Evolutionary conservation across 768 basidiomycete species (phyloP).

Genomic region (Saitozyma sp.): DNA sequence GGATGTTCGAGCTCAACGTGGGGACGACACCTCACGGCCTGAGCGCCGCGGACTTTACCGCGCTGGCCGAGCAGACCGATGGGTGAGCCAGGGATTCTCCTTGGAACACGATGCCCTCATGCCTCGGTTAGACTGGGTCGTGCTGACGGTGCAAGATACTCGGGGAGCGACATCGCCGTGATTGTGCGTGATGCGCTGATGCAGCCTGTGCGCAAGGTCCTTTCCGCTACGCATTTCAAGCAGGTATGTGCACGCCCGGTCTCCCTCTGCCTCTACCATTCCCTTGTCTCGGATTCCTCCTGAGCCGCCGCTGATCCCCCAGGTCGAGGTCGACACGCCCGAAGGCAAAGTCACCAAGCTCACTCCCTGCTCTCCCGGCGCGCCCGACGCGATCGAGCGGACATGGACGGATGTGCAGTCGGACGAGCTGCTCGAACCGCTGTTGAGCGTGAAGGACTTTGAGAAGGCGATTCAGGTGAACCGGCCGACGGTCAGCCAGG

Average conservation of each 20-base stretch:
- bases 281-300: not conserved
- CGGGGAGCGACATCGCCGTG: constrained; percentile 92
- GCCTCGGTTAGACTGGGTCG: not conserved
- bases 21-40: constrained; percentile 89
- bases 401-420: constrained; percentile 83
- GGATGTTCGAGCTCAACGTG: constrained; percentile 96
- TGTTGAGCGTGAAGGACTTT: constrained; percentile 75
- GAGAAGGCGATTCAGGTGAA: constrained; percentile 73
- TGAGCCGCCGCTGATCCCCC: not conserved
- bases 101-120: too few species aligned
- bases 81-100: constrained; percentile 57
- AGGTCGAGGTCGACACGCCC: constrained; percentile 32
- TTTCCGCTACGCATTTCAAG: constrained; percentile 94
- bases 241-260: constrained; percentile 42
- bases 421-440: constrained; percentile 87
- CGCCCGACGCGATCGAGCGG: constrained; percentile 78
- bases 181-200: constrained; percentile 94
- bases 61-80: constrained; percentile 80
- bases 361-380: constrained; percentile 96
- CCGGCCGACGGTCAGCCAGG: constrained; percentile 81
- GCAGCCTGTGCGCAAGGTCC: constrained; percentile 96
- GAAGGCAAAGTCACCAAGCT: constrained; percentile 58
- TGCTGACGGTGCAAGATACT: constrained; percentile 61
- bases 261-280: not conserved
- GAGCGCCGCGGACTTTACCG: constrained; percentile 71